Percentiles rank a stretch among this genome's conserved stretches.
Evolutionary conservation across 805 yeast species (phyloP).

Genomic region (Candida hispaniensis): DNA sequence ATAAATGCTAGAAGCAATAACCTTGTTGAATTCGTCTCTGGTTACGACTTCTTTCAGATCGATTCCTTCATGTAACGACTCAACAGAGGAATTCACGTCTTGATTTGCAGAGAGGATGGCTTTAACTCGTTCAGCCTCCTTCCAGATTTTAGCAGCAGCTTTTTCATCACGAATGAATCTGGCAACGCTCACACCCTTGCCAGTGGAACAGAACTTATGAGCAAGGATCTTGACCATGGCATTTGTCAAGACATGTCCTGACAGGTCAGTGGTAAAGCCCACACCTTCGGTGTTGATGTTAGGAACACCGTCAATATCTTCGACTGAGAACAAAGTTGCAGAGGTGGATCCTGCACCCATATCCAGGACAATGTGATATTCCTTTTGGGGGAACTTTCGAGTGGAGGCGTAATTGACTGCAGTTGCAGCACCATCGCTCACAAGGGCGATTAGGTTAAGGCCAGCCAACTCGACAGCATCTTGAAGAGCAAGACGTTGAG

Average conservation of each 20-base stretch:
- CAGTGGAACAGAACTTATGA: slow-evolving; percentile 42
- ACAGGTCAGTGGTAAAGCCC: slow-evolving; percentile 55
- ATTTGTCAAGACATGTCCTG: slow-evolving; percentile 67
- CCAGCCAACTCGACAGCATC: slow-evolving; percentile 69
- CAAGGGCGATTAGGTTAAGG: slow-evolving; percentile 50
- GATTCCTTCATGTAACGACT: slow-evolving; percentile 57
- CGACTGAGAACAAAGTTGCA: slow-evolving; percentile 69
- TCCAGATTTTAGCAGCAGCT: slow-evolving; percentile 57
- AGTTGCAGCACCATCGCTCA: slow-evolving; percentile 88
- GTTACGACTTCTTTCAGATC: slow-evolving; percentile 62
- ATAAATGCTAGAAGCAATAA: slow-evolving; percentile 34
- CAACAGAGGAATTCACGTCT: slow-evolving; percentile 69
- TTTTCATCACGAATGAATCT: slow-evolving; percentile 39
- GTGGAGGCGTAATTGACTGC: slow-evolving; percentile 69
- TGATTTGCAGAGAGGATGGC: slow-evolving; percentile 75
- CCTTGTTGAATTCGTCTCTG: slow-evolving; percentile 71
- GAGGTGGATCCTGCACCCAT: slow-evolving; percentile 88
- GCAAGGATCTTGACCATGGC: slow-evolving; percentile 51
- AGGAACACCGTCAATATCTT: slow-evolving; percentile 33
- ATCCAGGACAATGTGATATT: slow-evolving; percentile 68
- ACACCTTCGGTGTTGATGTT: slow-evolving; percentile 57
- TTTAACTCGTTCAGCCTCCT: slow-evolving; percentile 83
- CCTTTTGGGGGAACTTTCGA: slow-evolving; percentile 39
- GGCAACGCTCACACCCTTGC: slow-evolving; percentile 29
- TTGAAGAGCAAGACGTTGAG: slow-evolving; percentile 57